phyloP scores from a whole-genome alignment of 768 basidiomycete species.

The Amyloporia xantha region DNA sequence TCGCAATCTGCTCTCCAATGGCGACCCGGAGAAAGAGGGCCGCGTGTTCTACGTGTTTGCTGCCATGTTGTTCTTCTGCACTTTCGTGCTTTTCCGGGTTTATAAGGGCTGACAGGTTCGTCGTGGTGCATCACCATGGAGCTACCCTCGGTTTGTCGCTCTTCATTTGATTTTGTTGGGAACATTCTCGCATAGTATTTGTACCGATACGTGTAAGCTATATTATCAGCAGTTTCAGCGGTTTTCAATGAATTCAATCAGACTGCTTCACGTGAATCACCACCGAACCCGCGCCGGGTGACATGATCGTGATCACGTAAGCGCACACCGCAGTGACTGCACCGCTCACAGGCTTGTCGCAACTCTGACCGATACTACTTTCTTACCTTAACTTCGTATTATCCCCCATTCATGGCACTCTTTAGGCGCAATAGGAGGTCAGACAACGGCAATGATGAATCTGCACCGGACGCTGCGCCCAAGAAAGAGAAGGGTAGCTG shows the following conservation, averaged over 20 bases:
- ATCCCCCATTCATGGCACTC: constrained; percentile 20
- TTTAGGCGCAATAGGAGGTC: constrained; percentile 26
- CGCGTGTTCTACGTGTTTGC: constrained; percentile 87
- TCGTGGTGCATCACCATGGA: too few relatives aligned
- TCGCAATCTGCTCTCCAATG: constrained; percentile 63
- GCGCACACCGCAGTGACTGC: background rate
- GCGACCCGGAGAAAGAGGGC: constrained; percentile 60
- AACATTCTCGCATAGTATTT: too few relatives aligned
- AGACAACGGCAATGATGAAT: constrained; percentile 26
- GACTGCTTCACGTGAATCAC: too few relatives aligned
- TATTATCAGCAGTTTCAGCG: too few relatives aligned
- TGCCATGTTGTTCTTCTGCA: constrained; percentile 36
- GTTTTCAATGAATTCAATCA: too few relatives aligned
- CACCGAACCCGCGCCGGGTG: too few relatives aligned
- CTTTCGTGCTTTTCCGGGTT: constrained; percentile 22
- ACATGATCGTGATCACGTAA: background rate
- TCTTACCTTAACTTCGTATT: background rate
- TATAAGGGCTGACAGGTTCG: constrained; percentile 24
- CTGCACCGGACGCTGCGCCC: constrained; percentile 30
- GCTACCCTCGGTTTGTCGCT: too few relatives aligned
- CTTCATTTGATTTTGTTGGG: too few relatives aligned
- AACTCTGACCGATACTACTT: background rate
- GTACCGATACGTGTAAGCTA: too few relatives aligned
- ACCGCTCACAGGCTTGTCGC: too few relatives aligned
- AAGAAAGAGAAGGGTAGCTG: constrained; percentile 85